phyloP scores from a whole-genome alignment of 2,329 filamentous ascomycete species.

The Diaporthe velutina region DNA sequence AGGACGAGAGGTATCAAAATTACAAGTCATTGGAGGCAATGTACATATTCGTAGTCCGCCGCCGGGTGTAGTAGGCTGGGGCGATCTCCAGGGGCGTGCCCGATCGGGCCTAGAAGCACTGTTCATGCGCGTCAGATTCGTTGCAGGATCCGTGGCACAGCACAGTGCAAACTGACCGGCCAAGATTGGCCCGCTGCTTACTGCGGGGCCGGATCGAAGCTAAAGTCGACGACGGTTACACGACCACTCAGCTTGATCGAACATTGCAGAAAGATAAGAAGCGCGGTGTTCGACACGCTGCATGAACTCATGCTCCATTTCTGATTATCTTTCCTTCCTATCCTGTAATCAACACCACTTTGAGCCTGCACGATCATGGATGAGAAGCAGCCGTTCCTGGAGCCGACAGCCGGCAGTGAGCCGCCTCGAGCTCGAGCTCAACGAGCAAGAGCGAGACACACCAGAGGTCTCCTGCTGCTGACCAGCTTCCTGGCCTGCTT shows the following conservation, averaged over 20 bases:
- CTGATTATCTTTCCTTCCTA: neutral
- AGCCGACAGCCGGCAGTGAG: neutral
- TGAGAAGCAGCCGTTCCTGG: slow-evolving; percentile 36
- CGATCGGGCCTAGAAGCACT: slow-evolving; percentile 4
- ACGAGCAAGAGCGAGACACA: neutral
- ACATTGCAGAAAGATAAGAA: neutral
- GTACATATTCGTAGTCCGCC: neutral
- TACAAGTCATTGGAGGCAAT: neutral
- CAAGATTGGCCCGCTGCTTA: slow-evolving; percentile 28
- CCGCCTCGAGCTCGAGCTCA: neutral
- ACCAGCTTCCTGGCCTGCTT: slow-evolving; percentile 18
- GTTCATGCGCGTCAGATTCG: neutral
- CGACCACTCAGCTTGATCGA: neutral
- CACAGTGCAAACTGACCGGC: neutral
- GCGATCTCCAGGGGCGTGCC: neutral
- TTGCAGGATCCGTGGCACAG: neutral
- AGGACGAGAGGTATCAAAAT: neutral
- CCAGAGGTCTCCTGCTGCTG: slow-evolving; percentile 14
- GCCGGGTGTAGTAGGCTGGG: neutral
- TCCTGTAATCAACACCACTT: neutral
- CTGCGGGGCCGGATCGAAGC: slow-evolving; percentile 2
- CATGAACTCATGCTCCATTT: neutral
- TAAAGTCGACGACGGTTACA: slow-evolving; percentile 16
- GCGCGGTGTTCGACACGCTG: too few relatives aligned
- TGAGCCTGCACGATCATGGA: slow-evolving; percentile 15